Evolutionary conservation across 1,284 basidiomycete genomes (phyloP).

Genomic region (Takashimella koratensis): DNA sequence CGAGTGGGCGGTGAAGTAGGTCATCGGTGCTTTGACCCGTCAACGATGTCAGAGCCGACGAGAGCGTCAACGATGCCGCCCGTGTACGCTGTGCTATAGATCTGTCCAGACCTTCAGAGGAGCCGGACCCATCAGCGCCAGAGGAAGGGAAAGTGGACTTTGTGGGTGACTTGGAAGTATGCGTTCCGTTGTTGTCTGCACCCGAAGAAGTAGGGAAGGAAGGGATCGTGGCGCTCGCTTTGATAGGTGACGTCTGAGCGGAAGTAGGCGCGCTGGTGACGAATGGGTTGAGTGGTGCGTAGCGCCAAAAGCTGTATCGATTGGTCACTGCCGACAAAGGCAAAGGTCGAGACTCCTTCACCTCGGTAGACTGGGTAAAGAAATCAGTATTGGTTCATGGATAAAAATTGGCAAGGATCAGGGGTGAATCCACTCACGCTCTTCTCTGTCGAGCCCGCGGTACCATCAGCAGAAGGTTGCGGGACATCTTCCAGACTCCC

Average conservation of each 20-base stretch:
- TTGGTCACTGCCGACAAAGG: background rate
- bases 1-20: slow-evolving; percentile 13
- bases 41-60: background rate
- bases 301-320: slow-evolving; percentile 18
- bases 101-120: background rate
- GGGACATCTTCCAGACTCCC: background rate
- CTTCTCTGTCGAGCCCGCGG: background rate
- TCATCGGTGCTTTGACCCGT: background rate
- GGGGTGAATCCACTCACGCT: background rate
- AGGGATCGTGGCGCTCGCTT: background rate
- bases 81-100: background rate
- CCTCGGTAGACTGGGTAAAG: no score
- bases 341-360: slow-evolving; percentile 1
- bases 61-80: background rate
- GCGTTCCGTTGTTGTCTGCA: slow-evolving; percentile 2
- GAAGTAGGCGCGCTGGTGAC: slow-evolving; percentile 9
- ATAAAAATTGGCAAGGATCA: no score
- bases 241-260: slow-evolving; percentile 1
- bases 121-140: background rate
- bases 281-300: slow-evolving; percentile 13
- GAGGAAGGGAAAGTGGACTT: background rate
- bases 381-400: no score
- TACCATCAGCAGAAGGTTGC: background rate
- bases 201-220: background rate
- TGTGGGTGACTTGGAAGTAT: background rate